Conservation (phyloP, 176 grass and related monocot species). For the Hsuehochloa calcarea region DNA sequence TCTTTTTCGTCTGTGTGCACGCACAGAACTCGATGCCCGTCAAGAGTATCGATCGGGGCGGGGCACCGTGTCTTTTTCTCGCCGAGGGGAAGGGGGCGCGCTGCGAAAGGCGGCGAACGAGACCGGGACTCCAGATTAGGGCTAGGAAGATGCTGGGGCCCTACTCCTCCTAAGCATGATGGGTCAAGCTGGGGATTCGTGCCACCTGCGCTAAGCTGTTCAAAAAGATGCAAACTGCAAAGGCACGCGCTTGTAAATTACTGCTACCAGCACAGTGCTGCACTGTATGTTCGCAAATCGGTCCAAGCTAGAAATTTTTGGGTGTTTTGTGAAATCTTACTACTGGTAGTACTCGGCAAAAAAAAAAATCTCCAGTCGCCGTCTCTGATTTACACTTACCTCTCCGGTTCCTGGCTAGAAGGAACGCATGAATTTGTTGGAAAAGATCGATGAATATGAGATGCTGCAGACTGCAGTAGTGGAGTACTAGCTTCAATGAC, state of each 20-base stretch:
- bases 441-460: not conserved
- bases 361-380: too few relatives aligned
- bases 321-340: not conserved
- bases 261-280: not conserved
- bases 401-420: too few relatives aligned
- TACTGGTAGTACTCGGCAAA: not conserved
- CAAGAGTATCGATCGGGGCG: constrained; percentile 16
- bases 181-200: constrained; percentile 33
- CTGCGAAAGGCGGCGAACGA: not conserved
- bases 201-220: constrained; percentile 1
- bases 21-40: constrained; percentile 36
- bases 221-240: constrained; percentile 5
- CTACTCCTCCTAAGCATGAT: not conserved
- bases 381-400: too few relatives aligned
- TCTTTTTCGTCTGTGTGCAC: not conserved
- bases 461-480: not conserved
- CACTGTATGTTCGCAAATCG: not conserved
- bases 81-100: not conserved
- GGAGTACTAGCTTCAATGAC: not conserved
- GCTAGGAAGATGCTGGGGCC: too few relatives aligned
- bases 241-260: constrained; percentile 4
- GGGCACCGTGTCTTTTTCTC: constrained; percentile 37
- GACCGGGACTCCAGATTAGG: constrained; percentile 7
- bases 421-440: not conserved
- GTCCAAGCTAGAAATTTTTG: not conserved